A percentile compares a stretch with the other conserved stretches of the same genome.
phyloP scores from a whole-genome alignment of 2,329 filamentous ascomycete species.

The Penicillium sp. region DNA sequence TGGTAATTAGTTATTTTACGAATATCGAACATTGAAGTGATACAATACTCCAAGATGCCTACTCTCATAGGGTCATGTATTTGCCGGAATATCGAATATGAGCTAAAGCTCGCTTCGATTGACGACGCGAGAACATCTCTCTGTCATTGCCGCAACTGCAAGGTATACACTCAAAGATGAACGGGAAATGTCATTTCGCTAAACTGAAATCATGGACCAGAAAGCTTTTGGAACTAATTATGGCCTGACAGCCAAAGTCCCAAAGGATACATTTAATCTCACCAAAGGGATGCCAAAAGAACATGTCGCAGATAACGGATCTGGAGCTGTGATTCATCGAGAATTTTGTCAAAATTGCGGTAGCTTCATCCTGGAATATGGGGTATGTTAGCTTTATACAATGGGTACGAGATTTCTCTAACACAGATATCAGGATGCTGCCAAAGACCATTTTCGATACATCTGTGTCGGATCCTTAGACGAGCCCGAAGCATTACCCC shows the following conservation, averaged over 20 bases:
- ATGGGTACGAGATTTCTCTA: background rate
- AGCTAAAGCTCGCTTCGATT: slow-evolving; percentile 44
- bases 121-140: slow-evolving; percentile 52
- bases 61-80: slow-evolving; percentile 46
- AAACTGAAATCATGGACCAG: slow-evolving; percentile 21
- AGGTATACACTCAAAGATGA: slow-evolving; percentile 29
- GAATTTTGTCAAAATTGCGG: slow-evolving; percentile 56
- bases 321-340: slow-evolving; percentile 47
- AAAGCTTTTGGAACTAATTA: slow-evolving; percentile 54
- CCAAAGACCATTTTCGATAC: slow-evolving; percentile 39
- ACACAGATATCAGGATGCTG: slow-evolving; percentile 25
- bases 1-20: background rate
- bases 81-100: slow-evolving; percentile 50
- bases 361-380: slow-evolving; percentile 53
- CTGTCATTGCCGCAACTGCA: slow-evolving; percentile 55
- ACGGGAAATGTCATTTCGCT: background rate
- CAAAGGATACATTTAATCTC: slow-evolving; percentile 45
- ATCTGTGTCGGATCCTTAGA: slow-evolving; percentile 53
- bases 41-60: slow-evolving; percentile 23
- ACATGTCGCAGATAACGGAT: slow-evolving; percentile 52
- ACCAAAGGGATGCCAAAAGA: slow-evolving; percentile 42
- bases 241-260: slow-evolving; percentile 53
- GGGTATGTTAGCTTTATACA: slow-evolving; percentile 34
- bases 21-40: background rate
- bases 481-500: slow-evolving; percentile 48